A percentile compares a stretch with the other conserved stretches of the same genome.
Evolutionary conservation across 129 eudicot genomes (phyloP).

Genomic region (Kitagawia praeruptora): DNA sequence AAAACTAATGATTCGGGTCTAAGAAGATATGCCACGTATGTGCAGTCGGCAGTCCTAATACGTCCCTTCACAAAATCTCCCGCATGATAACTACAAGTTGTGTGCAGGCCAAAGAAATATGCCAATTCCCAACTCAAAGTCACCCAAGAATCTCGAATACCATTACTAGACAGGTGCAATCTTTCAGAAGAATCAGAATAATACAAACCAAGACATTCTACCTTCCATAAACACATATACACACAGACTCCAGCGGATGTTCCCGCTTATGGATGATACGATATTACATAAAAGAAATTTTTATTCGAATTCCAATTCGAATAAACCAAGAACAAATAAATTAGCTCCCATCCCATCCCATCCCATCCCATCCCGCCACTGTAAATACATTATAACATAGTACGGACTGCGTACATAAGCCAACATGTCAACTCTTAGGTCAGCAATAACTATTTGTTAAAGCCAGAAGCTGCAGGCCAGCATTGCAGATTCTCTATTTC

Average conservation of each 20-base stretch:
- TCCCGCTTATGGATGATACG: not conserved
- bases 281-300: too few relatives aligned
- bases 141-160: not conserved
- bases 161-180: not conserved
- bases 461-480: not conserved
- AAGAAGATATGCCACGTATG: too few relatives aligned
- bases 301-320: too few relatives aligned
- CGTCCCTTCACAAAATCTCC: not conserved
- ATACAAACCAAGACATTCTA: not conserved
- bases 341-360: too few relatives aligned
- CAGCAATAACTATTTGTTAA: not conserved
- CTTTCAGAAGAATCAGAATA: not conserved
- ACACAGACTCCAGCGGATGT: not conserved
- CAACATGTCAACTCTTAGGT: not conserved
- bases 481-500: not conserved
- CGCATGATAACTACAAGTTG: not conserved
- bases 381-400: too few relatives aligned
- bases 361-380: too few relatives aligned
- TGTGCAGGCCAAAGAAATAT: slow-evolving; percentile 1
- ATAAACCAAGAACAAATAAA: too few relatives aligned
- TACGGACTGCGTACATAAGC: not conserved
- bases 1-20: not conserved
- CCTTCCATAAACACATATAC: not conserved
- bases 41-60: not conserved
- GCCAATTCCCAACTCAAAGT: not conserved